A percentile compares a stretch with the other conserved stretches of the same genome.
These are phyloP conservation scores for Babesia gibsoni DNA, from an alignment of 169 alveolate species.

Conservation along the genomic window DNA sequence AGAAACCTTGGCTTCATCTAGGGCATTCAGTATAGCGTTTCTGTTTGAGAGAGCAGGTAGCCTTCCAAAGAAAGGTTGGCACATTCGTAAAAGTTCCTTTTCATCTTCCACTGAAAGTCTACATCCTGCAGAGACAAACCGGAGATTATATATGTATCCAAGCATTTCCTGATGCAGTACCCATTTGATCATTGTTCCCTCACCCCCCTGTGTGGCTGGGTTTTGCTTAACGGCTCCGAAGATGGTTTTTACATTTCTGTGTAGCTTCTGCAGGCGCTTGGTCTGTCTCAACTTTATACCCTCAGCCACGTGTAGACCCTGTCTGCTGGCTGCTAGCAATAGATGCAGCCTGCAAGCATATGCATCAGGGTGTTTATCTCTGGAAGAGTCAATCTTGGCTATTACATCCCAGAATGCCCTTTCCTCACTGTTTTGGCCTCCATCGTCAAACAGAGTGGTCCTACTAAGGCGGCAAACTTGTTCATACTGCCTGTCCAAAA, in stretches of 20 bases:
- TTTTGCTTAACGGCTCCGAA: conserved; percentile 9
- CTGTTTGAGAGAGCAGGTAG: conserved; percentile 63
- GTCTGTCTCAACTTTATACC: conserved; percentile 43
- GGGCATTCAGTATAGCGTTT: conserved; percentile 36
- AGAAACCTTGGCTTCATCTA: conserved; percentile 5
- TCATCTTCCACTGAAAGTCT: conserved; percentile 68
- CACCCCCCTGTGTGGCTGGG: conserved; percentile 1
- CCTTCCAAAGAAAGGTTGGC: conserved; percentile 64
- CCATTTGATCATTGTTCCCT: conserved; percentile 40
- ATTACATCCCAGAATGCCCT: conserved; percentile 54
- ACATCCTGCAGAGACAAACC: conserved; percentile 70
- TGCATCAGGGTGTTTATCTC: conserved; percentile 62
- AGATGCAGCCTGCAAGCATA: conserved; percentile 63
- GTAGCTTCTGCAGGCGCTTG: neutral
- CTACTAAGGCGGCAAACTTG: conserved; percentile 62
- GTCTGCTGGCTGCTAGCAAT: conserved; percentile 55
- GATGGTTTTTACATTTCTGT: neutral
- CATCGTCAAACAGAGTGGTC: conserved; percentile 52
- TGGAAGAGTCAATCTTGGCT: conserved; percentile 34
- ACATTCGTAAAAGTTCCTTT: conserved; percentile 58
- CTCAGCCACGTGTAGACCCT: conserved; percentile 47
- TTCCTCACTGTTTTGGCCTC: conserved; percentile 31
- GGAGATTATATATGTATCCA: conserved; percentile 35
- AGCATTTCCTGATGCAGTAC: conserved; percentile 41
- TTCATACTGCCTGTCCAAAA: conserved; percentile 64